phyloP scores from a whole-genome alignment of 352 stramenopile species.

The Aphanomyces cochlioides region DNA sequence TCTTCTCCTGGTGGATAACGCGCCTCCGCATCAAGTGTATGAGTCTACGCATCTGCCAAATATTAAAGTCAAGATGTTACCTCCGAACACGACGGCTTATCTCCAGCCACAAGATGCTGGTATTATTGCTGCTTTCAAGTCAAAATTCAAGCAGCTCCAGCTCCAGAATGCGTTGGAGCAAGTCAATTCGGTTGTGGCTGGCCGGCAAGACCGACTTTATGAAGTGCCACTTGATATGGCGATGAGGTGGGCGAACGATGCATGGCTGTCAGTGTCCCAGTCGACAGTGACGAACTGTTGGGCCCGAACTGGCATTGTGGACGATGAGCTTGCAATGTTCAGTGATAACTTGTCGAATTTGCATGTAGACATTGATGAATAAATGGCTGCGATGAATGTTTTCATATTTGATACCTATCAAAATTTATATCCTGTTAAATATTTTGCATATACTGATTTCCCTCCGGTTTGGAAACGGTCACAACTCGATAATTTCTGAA shows the following conservation, averaged over 20 bases:
- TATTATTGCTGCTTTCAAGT: conserved; percentile 5
- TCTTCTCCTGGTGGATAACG: conserved; percentile 9
- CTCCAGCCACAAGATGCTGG: conserved; percentile 11
- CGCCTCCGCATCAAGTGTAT: not conserved
- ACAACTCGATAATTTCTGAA: no score
- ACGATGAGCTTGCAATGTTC: not conserved
- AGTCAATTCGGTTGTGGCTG: not conserved
- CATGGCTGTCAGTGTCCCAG: not conserved
- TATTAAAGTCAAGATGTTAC: conserved; percentile 1
- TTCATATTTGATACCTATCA: conserved; percentile 3
- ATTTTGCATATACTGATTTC: no score
- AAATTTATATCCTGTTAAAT: not conserved
- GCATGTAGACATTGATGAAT: not conserved
- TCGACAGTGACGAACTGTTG: not conserved
- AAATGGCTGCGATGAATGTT: not conserved
- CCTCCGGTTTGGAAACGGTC: no score
- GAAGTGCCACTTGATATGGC: conserved; percentile 1
- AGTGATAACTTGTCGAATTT: not conserved
- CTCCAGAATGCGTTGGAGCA: not conserved
- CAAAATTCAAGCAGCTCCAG: not conserved
- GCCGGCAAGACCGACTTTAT: not conserved
- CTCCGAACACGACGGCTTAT: not conserved
- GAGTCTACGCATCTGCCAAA: not conserved
- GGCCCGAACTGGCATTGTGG: not conserved
- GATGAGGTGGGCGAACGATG: conserved; percentile 4